Base-by-base conservation (phyloP, 2,329 filamentous ascomycete genomes). In the Alternaria gansuensis region DNA sequence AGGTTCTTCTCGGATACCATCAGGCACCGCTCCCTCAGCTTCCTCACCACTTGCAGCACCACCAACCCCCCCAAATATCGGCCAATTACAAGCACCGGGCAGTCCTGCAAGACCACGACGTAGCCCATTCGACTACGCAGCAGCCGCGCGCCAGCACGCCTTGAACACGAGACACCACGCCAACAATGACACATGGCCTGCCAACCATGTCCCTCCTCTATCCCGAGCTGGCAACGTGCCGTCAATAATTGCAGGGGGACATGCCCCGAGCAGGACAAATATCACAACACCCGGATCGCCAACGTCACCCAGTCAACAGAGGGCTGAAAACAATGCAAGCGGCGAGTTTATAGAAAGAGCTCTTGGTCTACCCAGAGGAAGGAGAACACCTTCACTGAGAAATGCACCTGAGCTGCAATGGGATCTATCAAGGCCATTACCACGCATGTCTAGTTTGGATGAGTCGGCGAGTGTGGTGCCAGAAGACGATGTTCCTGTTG, bases 341-440 rank as follows among this genome's bases (percentile, higher is more conserved):
- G 17, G 10, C 11, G 49, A 26, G n/a, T 36, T 34, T 0, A 9
- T 37, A 33, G 26, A 34, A 17, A 28, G 39, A 11, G 51, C 55
- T 21, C 46, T 55, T 26, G 31, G n/a, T 11, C 33, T 39, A 13
- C 33, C 39, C 10, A 26, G 44, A 51, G 11, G 56, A 37, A 44
- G 45, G 17, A 39, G 51, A 26, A 59, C 51, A 28, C 56, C 51
- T 10, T 37, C 33, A n/a, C 21, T 55, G 17, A 44, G 36, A n/a
- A 46, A 44, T 10, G 51, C 51, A 11, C 56, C 56, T 4, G 31
- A 34, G 3, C 13, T 55, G 9, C 45, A 51, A 21, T 59, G 45
- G 56, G 21, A 51, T 44, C 33, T 51, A 36, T 34, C 51, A 2
- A 37, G 23, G 28, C 45, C 29, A 10, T n/a, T 39, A 36, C 17